Percentiles rank a stretch among this genome's conserved stretches.
phyloP scores from a whole-genome alignment of 306 rosid genomes.

The Cicer arietinum region DNA sequence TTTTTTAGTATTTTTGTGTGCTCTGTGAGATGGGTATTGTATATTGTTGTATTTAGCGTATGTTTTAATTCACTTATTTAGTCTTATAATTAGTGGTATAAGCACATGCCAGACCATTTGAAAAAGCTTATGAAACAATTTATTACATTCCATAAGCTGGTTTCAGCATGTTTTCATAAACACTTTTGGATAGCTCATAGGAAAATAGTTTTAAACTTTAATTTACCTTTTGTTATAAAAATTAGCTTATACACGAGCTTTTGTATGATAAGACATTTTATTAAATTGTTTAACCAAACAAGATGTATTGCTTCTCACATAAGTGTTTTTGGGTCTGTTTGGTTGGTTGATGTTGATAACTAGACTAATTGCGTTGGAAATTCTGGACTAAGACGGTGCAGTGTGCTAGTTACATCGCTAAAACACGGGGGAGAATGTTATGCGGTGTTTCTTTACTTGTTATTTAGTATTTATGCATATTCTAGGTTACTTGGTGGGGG shows the following conservation, averaged over 20 bases:
- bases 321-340: neutral
- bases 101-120: too few species aligned
- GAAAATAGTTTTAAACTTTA: too few species aligned
- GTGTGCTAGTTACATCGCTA: neutral
- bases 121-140: too few species aligned
- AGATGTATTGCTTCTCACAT: neutral
- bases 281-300: too few species aligned
- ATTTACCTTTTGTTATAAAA: too few species aligned
- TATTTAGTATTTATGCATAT: slow-evolving; percentile 12
- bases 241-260: too few species aligned
- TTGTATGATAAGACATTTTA: too few species aligned
- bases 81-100: too few species aligned
- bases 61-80: too few species aligned
- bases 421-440: neutral
- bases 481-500: slow-evolving; percentile 14
- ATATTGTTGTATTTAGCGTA: neutral
- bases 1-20: neutral
- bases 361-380: neutral
- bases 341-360: slow-evolving; percentile 1
- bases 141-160: too few species aligned
- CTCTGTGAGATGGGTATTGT: neutral
- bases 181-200: too few species aligned
- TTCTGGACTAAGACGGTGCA: neutral
- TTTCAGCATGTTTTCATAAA: too few species aligned
- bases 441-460: neutral